Evolutionary conservation across 768 basidiomycete species (phyloP), one percentile per base, ranked within the genome.

Genomic region (Lentinula sp.): DNA sequence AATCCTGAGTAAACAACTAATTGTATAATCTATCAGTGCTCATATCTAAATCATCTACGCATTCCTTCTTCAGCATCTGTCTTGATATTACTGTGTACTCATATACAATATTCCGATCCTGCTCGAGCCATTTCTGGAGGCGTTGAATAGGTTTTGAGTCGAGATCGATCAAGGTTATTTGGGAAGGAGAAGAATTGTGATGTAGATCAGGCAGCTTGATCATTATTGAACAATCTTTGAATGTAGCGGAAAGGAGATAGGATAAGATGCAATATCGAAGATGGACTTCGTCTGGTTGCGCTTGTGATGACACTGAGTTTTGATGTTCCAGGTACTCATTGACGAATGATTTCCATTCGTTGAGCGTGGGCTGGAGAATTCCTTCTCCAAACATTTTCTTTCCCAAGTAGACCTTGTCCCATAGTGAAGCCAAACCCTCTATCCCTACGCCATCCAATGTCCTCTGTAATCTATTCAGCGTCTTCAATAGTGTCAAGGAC

Each of bases 151-250:
- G 78, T 74, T 98, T 98, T 59, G 85, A 78, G 71, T 95, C 96
- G 52, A 97, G 74, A 71, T 98, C 96, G 65, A 98, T 92, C 39
- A 94, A 75, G 34, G 83, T 86, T 31, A 91, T 79, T 16, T 74
- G 73, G 0, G n/a, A 61, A 40, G 64, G 37, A 56, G 18, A 56
- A 54, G 64, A 65, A 48, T 76, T 60, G 62, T 70, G 70, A 23
- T 78, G 65, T 62, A 74, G 72, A 58, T 61, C 42, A 53, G 39
- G 39, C 15, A 60, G 48, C 39, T 32, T 46, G 28, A 60, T 49
- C 62, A 81, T 71, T 51, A 76, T 67, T 23, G 95, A 97, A 74
- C 96, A 99, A 71, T 99, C 96, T 71, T 99, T 99, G 81, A 99
- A 94, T 5, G 91, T 91, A 28, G 93, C 93, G 4, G 93, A 93